Evolutionary conservation across 2,329 filamentous ascomycete genomes (phyloP).

Genomic region (Phaeosphaeria sp.): DNA sequence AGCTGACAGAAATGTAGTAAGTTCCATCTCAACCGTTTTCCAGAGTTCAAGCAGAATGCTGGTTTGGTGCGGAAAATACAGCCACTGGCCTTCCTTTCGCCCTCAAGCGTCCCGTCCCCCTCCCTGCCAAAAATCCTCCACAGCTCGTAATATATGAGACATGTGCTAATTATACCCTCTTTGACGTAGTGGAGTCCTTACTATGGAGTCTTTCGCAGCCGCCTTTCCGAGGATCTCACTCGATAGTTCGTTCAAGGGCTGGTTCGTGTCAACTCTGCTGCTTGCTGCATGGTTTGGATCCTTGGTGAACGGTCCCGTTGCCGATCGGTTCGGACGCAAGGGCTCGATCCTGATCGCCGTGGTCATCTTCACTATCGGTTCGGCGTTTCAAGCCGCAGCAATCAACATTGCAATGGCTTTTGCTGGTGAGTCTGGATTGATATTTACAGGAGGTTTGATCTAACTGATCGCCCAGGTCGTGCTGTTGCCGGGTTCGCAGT

Average conservation of each 20-base stretch:
- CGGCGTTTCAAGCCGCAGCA: constrained; percentile 26
- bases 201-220: constrained; percentile 29
- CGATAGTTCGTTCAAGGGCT: constrained; percentile 29
- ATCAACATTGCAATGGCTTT: constrained; percentile 25
- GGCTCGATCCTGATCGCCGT: constrained; percentile 28
- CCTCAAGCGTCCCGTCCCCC: too few species aligned
- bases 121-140: too few species aligned
- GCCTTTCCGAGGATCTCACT: constrained; percentile 24
- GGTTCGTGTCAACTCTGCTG: constrained; percentile 28
- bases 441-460: background rate
- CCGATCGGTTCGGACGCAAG: constrained; percentile 27
- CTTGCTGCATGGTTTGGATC: constrained; percentile 28
- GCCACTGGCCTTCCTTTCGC: too few species aligned
- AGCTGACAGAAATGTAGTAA: too few species aligned
- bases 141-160: too few species aligned
- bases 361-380: constrained; percentile 24
- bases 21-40: too few species aligned
- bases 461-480: constrained; percentile 10
- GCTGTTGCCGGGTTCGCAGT: constrained; percentile 27
- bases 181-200: too few species aligned
- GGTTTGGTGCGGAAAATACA: too few species aligned
- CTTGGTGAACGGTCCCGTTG: constrained; percentile 31
- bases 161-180: too few species aligned
- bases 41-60: too few species aligned
- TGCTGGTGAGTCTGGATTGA: constrained; percentile 9